Evolutionary conservation across 371 early-diverging fungal species (phyloP).

Genomic region (Mortierella sp.): DNA sequence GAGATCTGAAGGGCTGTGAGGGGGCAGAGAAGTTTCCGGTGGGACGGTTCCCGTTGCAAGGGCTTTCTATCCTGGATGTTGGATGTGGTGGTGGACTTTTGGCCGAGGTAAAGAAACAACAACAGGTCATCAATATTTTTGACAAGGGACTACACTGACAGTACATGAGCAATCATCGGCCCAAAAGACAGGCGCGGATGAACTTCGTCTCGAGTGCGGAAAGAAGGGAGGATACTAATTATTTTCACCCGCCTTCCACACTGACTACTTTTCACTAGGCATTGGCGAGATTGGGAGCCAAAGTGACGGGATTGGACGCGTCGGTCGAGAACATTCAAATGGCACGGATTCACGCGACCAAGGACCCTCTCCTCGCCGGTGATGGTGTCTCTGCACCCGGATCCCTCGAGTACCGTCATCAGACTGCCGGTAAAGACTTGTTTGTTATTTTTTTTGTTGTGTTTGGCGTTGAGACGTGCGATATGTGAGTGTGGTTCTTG

Average conservation of each 20-base stretch:
- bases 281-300: slow-evolving; percentile 86
- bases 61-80: slow-evolving; percentile 86
- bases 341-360: slow-evolving; percentile 80
- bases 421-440: slow-evolving; percentile 72
- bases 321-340: slow-evolving; percentile 85
- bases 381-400: slow-evolving; percentile 58
- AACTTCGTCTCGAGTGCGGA: too few relatives aligned
- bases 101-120: slow-evolving; percentile 89
- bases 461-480: background rate
- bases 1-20: background rate
- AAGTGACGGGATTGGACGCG: slow-evolving; percentile 91
- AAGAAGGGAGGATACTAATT: too few relatives aligned
- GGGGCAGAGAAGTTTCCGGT: background rate
- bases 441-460: background rate
- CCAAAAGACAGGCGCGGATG: too few relatives aligned
- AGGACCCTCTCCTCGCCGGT: slow-evolving; percentile 73
- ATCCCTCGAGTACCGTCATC: slow-evolving; percentile 75
- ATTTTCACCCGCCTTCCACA: too few relatives aligned
- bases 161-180: background rate
- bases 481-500: background rate
- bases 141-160: too few relatives aligned
- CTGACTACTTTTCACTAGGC: slow-evolving; percentile 60
- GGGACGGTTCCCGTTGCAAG: slow-evolving; percentile 67
- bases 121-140: too few relatives aligned
- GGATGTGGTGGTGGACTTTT: slow-evolving; percentile 97